These are phyloP conservation scores for Podaxis mareebaensis DNA, from an alignment of 768 basidiomycete genomes.

Conservation along the genomic window DNA sequence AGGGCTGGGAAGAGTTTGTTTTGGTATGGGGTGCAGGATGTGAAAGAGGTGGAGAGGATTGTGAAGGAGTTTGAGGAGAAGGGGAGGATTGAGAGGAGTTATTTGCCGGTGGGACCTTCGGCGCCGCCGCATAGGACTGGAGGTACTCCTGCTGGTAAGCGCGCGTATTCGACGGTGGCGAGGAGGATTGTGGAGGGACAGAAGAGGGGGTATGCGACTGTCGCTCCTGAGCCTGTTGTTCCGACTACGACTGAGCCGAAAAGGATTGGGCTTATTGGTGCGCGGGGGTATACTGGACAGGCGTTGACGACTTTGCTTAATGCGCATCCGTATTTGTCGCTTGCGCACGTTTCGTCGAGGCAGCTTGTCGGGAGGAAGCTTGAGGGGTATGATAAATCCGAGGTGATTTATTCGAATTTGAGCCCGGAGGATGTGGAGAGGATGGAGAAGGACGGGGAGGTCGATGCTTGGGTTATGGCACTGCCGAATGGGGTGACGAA, in stretches of 20 bases:
- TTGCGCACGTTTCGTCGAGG: conserved; percentile 96
- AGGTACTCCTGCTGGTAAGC: conserved; percentile 38
- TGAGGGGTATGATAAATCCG: conserved; percentile 72
- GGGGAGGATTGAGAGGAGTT: conserved; percentile 84
- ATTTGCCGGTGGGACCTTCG: conserved; percentile 83
- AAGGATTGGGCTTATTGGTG: conserved; percentile 92
- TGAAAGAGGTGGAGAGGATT: conserved; percentile 86
- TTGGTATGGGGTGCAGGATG: conserved; percentile 96
- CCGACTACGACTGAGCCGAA: conserved; percentile 66
- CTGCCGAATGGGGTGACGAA: conserved; percentile 97
- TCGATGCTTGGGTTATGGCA: conserved; percentile 99
- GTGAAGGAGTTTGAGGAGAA: conserved; percentile 76
- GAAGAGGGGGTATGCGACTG: conserved; percentile 80
- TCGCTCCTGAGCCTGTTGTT: conserved; percentile 33
- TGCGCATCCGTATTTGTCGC: conserved; percentile 82
- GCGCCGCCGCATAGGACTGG: conserved; percentile 55
- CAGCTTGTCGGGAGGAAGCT: conserved; percentile 85
- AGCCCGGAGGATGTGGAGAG: conserved; percentile 74
- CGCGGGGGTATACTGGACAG: conserved; percentile 94
- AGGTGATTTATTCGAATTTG: conserved; percentile 78
- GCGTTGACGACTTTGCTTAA: conserved; percentile 87
- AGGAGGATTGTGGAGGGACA: conserved; percentile 41
- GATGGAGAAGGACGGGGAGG: conserved; percentile 88
- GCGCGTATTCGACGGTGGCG: conserved; percentile 61
- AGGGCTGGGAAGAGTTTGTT: conserved; percentile 91